These are phyloP conservation scores for Xylariales sp. DNA, from an alignment of 2,329 filamentous ascomycete genomes.

Conservation along the genomic window DNA sequence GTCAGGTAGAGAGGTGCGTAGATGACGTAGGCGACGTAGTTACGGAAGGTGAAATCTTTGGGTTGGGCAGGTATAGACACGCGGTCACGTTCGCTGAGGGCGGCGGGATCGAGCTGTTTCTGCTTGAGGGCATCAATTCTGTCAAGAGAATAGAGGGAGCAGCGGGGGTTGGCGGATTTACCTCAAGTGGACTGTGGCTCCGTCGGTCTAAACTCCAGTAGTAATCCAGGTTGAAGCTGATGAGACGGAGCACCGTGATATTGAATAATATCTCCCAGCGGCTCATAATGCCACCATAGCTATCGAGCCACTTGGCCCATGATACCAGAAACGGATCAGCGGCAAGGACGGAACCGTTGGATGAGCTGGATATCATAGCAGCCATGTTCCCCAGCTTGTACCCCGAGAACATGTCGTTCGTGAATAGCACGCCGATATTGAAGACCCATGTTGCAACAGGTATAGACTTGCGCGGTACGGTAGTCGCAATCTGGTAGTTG, in stretches of 20 bases:
- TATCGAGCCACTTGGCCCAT: conserved; percentile 71
- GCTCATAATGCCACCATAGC: conserved; percentile 74
- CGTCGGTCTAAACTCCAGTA: conserved; percentile 78
- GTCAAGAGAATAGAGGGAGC: neutral
- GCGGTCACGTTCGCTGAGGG: conserved; percentile 84
- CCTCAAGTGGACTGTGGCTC: conserved; percentile 69
- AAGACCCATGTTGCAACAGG: conserved; percentile 82
- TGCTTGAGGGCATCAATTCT: conserved; percentile 76
- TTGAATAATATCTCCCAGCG: conserved; percentile 99
- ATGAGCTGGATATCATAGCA: conserved; percentile 37
- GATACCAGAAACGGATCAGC: conserved; percentile 43
- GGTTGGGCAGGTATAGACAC: conserved; percentile 69
- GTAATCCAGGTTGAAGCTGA: conserved; percentile 96
- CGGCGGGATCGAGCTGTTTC: conserved; percentile 87
- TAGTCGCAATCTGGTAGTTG: conserved; percentile 77
- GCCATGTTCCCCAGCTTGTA: conserved; percentile 68
- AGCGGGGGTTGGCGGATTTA: conserved; percentile 39
- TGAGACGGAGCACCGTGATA: conserved; percentile 82
- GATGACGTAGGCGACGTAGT: conserved; percentile 83
- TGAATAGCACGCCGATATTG: conserved; percentile 79
- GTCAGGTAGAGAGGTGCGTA: conserved; percentile 92
- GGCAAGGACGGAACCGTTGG: conserved; percentile 28
- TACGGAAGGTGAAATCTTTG: conserved; percentile 71
- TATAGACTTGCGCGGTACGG: conserved; percentile 64
- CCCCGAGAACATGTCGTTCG: conserved; percentile 79